Percentiles rank a stretch among this genome's conserved stretches.
Conservation (phyloP, 495 filamentous ascomycete genomes). For the Hyaloscypha finlandica region DNA sequence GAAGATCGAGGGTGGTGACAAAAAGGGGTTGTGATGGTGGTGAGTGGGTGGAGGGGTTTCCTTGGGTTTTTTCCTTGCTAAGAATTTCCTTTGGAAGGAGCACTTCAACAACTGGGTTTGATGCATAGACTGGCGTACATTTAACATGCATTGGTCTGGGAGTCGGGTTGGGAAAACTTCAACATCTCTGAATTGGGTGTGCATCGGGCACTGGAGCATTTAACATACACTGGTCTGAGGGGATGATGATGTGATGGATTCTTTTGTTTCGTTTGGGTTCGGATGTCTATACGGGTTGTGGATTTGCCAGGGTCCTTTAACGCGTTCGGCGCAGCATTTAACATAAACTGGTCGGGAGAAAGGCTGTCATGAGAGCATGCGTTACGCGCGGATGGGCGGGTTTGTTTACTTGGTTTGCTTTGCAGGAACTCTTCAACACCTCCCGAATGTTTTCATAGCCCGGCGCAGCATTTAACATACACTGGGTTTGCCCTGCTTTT, state of each 20-base stretch:
- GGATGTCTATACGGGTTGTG: background rate
- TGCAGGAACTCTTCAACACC: slow-evolving; percentile 28
- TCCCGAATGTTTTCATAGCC: slow-evolving; percentile 11
- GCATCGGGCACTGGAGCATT: background rate
- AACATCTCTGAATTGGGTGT: background rate
- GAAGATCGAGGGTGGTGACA: slow-evolving; percentile 4
- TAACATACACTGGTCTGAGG: background rate
- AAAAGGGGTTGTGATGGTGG: background rate
- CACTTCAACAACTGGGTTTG: background rate
- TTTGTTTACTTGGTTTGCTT: background rate
- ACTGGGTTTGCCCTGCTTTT: slow-evolving; percentile 9
- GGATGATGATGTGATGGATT: slow-evolving; percentile 1
- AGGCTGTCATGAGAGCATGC: background rate
- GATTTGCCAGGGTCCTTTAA: background rate
- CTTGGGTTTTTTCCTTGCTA: background rate
- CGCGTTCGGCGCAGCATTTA: slow-evolving; percentile 15
- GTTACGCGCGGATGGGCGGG: background rate
- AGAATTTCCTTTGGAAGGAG: background rate
- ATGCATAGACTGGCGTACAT: background rate
- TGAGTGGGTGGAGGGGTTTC: background rate
- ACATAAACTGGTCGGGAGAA: background rate
- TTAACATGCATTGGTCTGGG: background rate
- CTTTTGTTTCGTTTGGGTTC: background rate
- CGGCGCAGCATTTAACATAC: slow-evolving; percentile 33
- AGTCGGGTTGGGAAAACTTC: background rate